phyloP scores from a whole-genome alignment of 768 basidiomycete genomes.

The Boletus tylopilopsis region DNA sequence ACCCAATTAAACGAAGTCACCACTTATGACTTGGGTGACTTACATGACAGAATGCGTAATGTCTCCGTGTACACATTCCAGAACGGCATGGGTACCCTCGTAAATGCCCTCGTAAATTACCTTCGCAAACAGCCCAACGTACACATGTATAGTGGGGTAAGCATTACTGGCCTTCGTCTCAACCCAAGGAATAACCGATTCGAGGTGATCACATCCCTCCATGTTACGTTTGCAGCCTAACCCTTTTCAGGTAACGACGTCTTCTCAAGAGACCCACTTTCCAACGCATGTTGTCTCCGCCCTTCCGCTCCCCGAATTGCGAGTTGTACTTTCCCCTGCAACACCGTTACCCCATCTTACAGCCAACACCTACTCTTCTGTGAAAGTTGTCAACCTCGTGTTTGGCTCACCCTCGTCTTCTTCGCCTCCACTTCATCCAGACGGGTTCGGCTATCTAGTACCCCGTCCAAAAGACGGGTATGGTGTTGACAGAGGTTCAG shows the following conservation, averaged over 20 bases:
- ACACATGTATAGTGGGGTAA: constrained; percentile 44
- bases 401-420: constrained; percentile 50
- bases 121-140: constrained; percentile 55
- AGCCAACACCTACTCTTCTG: constrained; percentile 71
- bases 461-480: constrained; percentile 69
- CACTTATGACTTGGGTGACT: constrained; percentile 48
- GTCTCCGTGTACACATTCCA: constrained; percentile 78
- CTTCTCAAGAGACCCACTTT: constrained; percentile 31
- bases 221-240: constrained; percentile 2
- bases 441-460: constrained; percentile 92
- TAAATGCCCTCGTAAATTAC: constrained; percentile 47
- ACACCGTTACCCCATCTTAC: constrained; percentile 57
- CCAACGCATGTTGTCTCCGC: constrained; percentile 77
- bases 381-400: constrained; percentile 86
- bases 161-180: constrained; percentile 33
- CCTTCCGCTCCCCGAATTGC: constrained; percentile 58
- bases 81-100: constrained; percentile 70
- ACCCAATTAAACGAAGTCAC: constrained; percentile 3
- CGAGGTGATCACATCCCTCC: constrained; percentile 36
- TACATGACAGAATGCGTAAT: constrained; percentile 46
- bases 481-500: constrained; percentile 32
- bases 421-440: constrained; percentile 57
- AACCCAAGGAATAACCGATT: constrained; percentile 36
- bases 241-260: constrained; percentile 31
- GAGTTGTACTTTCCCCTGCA: constrained; percentile 38